Evolutionary conservation across 257 asterid genomes (phyloP), one percentile per base, ranked within the genome.

Genomic region (Nemophila menziesii): DNA sequence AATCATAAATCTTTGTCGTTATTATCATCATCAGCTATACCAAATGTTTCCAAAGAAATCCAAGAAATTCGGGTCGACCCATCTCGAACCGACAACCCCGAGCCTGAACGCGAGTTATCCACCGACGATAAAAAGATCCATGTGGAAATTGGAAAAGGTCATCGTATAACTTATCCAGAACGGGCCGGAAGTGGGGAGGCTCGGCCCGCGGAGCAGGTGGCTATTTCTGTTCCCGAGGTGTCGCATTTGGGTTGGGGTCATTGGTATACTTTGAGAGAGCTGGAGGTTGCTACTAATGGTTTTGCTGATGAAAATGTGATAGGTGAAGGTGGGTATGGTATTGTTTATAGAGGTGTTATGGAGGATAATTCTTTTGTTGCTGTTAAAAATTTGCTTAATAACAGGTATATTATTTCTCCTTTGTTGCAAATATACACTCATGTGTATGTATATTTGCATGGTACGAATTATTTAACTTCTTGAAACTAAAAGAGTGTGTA

Each of bases 211-310:
- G 71, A 43, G 2, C 93, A 71, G 44, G 50, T 49, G 47, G 5
- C 33, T 46, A 43, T 67, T 15, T 34, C 56, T 16, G 86, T 74
- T 33, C 92, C 97, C 21, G 92, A 79, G 72, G 97, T 86, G 33
- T 86, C 93, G 15, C 94, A 79, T 67, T 68, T 86, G 74, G 94
- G 97, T 16, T 86, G 97, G 97, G 97, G 97, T 3, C 92, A 82
- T 54, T 86, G 97, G 97, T 86, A 82, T 33, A 86, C 93, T 16
- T 44, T 86, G 46, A 68, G 97, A 50, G 97, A 86, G 71, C 93
- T 86, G 26, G 82, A 86, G 61, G 65, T 64, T 36, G 29, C 93
- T 0, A 82, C 97, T 2, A 67, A 76, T 42, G 70, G 67, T 1
- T 82, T 86, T 51, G 65, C 72, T 38, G 87, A 74, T 58, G 96